Conservation (phyloP, 306 rosid species). For the Elaeagnus macrophylla region DNA sequence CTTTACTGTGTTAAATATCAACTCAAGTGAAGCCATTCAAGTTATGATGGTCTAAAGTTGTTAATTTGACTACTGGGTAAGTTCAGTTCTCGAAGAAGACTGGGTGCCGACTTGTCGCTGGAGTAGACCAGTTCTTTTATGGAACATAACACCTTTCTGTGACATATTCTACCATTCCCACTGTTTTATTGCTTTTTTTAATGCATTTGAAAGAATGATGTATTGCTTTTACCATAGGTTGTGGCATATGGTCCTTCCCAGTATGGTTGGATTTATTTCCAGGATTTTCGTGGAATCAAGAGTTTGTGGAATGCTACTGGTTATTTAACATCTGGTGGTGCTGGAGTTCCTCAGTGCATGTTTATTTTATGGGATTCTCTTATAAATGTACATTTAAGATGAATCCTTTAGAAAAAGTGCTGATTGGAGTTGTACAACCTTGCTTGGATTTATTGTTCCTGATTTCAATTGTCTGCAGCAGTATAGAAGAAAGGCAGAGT, state of each 20-base stretch:
- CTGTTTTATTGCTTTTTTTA: constrained; percentile 22
- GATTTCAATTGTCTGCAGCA: constrained; percentile 65
- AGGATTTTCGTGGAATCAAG: constrained; percentile 62
- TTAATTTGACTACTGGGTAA: constrained; percentile 24
- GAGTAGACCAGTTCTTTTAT: constrained; percentile 61
- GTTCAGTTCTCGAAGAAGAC: constrained; percentile 36
- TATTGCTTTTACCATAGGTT: constrained; percentile 87
- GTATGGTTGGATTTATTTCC: constrained; percentile 68
- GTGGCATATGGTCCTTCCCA: constrained; percentile 53
- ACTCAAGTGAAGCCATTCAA: constrained; percentile 19
- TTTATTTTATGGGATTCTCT: constrained; percentile 43
- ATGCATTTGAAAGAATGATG: constrained; percentile 69
- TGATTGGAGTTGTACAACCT: constrained; percentile 73
- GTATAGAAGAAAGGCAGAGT: constrained; percentile 65
- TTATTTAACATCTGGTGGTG: constrained; percentile 52
- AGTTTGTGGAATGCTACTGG: constrained; percentile 44
- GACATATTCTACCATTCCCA: constrained; percentile 17
- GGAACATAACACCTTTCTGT: constrained; percentile 31
- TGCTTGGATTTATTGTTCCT: constrained; percentile 58
- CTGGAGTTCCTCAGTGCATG: constrained; percentile 49
- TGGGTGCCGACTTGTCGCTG: constrained; percentile 26
- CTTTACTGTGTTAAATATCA: not conserved
- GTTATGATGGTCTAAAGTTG: too few relatives aligned
- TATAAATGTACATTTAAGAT: constrained; percentile 55
- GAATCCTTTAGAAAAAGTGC: constrained; percentile 51